phyloP scores from a whole-genome alignment of 441 rosid genomes.

The Brassica hybrid region DNA sequence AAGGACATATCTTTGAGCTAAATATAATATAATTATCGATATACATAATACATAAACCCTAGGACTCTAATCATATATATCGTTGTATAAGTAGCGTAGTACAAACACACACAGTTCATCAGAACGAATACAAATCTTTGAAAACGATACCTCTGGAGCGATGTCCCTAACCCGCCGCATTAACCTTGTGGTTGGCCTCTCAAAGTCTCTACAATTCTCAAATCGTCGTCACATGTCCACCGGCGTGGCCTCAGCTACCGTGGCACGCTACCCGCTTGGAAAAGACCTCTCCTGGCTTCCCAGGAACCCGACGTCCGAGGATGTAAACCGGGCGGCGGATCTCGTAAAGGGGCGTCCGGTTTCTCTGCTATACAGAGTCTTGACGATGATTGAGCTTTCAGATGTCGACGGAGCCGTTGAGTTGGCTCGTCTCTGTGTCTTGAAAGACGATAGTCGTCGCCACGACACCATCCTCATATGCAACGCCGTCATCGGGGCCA shows the following conservation, averaged over 20 bases:
- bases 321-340: neutral
- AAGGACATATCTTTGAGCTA: neutral
- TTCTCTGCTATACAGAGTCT: conserved; percentile 3
- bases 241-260: neutral
- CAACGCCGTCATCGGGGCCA: neutral
- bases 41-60: no score
- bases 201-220: neutral
- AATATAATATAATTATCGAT: no score
- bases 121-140: neutral
- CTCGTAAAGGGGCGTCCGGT: neutral
- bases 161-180: neutral
- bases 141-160: neutral
- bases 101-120: no score
- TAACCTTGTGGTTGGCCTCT: neutral
- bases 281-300: conserved; percentile 3
- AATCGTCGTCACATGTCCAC: conserved; percentile 5
- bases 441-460: neutral
- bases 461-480: neutral
- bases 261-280: neutral
- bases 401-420: neutral
- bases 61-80: no score
- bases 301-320: neutral
- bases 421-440: neutral
- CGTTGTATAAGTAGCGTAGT: no score
- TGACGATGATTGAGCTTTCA: neutral